Evolutionary conservation across 163 green algal species (phyloP).

Genomic region (Scenedesmus sp.): DNA sequence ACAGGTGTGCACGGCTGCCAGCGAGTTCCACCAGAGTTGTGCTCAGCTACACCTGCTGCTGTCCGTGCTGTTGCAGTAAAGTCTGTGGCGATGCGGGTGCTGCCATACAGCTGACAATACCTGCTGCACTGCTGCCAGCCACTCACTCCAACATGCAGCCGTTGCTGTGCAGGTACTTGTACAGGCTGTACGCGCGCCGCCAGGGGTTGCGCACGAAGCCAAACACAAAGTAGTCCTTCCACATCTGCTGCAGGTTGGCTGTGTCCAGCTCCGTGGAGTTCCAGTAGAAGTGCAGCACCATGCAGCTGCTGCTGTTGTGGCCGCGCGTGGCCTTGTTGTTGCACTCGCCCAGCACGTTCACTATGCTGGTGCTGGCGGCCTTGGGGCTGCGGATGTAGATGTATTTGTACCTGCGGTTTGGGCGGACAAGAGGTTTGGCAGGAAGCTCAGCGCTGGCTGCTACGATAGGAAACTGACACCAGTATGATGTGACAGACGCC

Average conservation of each 20-base stretch:
- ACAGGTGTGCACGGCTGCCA: too few species aligned
- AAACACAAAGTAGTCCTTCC: constrained; percentile 75
- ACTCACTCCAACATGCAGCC: constrained; percentile 50
- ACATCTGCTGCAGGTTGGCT: constrained; percentile 46
- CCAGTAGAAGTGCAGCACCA: constrained; percentile 49
- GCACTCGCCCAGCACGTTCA: constrained; percentile 64
- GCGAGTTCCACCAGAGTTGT: too few species aligned
- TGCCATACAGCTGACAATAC: too few species aligned
- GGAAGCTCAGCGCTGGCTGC: too few species aligned
- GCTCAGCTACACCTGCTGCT: too few species aligned
- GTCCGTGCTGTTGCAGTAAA: too few species aligned
- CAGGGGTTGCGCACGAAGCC: constrained; percentile 67
- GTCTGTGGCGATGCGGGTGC: too few species aligned
- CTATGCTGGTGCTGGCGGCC: constrained; percentile 59
- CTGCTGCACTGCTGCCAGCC: not conserved
- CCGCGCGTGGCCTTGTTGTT: constrained; percentile 32
- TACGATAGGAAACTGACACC: too few species aligned
- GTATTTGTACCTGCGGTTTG: constrained; percentile 53
- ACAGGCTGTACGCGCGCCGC: constrained; percentile 61
- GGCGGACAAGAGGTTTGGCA: not conserved
- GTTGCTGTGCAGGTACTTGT: constrained; percentile 61
- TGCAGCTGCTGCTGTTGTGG: constrained; percentile 49
- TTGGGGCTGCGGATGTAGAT: constrained; percentile 68
- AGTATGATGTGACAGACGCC: not conserved
- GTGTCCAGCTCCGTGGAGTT: not conserved